A percentile compares a stretch with the other conserved stretches of the same genome.
phyloP scores from a whole-genome alignment of 1,139 yeast species.

The Nadsonia commutata region DNA sequence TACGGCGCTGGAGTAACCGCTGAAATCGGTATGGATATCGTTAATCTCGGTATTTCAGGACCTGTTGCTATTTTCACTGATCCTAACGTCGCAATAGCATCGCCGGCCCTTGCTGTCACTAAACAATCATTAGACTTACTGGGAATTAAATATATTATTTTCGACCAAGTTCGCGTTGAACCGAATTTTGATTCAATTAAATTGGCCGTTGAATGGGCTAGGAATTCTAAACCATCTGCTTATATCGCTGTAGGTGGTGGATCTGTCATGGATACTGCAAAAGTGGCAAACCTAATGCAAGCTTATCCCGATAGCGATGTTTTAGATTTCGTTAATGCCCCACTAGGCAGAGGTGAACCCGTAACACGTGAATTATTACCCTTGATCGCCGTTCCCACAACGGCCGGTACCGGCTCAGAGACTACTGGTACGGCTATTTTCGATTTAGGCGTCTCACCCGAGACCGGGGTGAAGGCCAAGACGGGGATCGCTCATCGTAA shows the following conservation, averaged over 20 bases:
- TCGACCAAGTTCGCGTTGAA: slow-evolving; percentile 25
- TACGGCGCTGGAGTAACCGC: slow-evolving; percentile 27
- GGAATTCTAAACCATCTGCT: slow-evolving; percentile 23
- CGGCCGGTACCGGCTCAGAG: slow-evolving; percentile 34
- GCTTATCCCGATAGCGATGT: slow-evolving; percentile 26
- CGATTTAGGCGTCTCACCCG: slow-evolving; percentile 19
- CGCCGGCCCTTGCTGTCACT: slow-evolving; percentile 22
- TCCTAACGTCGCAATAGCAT: slow-evolving; percentile 15
- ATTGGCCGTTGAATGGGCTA: slow-evolving; percentile 27
- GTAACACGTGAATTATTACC: slow-evolving; percentile 23
- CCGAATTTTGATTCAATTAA: slow-evolving; percentile 27
- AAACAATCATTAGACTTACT: slow-evolving; percentile 23
- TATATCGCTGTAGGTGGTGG: slow-evolving; percentile 31
- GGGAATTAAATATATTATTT: slow-evolving; percentile 25
- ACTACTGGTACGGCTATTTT: slow-evolving; percentile 31
- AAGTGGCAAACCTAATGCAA: slow-evolving; percentile 27
- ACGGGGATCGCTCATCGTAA: slow-evolving; percentile 29
- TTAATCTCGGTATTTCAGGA: slow-evolving; percentile 21
- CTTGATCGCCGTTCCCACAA: slow-evolving; percentile 29
- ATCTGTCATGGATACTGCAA: slow-evolving; percentile 29
- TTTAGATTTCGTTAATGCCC: slow-evolving; percentile 29
- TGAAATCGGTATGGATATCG: slow-evolving; percentile 28
- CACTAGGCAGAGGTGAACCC: slow-evolving; percentile 28
- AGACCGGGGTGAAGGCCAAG: slow-evolving; percentile 21
- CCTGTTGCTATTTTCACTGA: slow-evolving; percentile 24